Base-by-base conservation (phyloP, 768 basidiomycete species). In the Tylopilus cervinicoccineus region DNA sequence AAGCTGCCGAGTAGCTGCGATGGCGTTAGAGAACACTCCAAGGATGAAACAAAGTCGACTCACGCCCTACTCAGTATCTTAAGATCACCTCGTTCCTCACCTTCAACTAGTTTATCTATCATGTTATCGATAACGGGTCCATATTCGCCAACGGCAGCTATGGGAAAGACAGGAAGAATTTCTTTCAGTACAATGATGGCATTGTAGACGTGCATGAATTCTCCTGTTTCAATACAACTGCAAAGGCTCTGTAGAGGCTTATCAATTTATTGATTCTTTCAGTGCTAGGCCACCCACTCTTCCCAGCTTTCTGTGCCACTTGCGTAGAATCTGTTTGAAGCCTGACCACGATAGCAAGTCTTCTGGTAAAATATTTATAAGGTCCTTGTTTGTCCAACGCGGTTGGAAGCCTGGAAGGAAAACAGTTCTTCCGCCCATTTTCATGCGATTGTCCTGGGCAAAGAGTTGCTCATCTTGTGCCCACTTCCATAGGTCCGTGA, bases 141-240 rank as follows among this genome's bases (percentile, higher is more conserved):
- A 23, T 74, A 71, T 45, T 75, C 77, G 37, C 70, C 70, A 28
- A 84, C 79, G 11, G 79, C 69, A 16, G 81, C 78, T 10, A 88
- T 62, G 23, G 95, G 95, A 70, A 96, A 96, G 42, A 90, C 86
- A 1, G 89, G 85, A 26, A 93, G 76, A 19, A 97, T 81, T 65
- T 96, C 91, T 61, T 93, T 91, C 54, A 96, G 75, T 24, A 99
- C 84, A 32, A 94, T 81, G 67, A 98, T 88, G n/a, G 91, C 79
- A 62, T 99, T 99, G 68, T 95, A 94, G 45, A 97, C 89, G 59
- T 93, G 93, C 88, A 97, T 95, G 65, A 94, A 98, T 60, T 94
- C 94, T 42, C 80, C 81, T 2, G 93, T 86, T 59, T 84, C 78
- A 52, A 97, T 85, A 62, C 88, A 93, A 27, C 82, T 85, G 17